Conservation (phyloP, 306 rosid genomes). For the Cucumis cinereus region DNA sequence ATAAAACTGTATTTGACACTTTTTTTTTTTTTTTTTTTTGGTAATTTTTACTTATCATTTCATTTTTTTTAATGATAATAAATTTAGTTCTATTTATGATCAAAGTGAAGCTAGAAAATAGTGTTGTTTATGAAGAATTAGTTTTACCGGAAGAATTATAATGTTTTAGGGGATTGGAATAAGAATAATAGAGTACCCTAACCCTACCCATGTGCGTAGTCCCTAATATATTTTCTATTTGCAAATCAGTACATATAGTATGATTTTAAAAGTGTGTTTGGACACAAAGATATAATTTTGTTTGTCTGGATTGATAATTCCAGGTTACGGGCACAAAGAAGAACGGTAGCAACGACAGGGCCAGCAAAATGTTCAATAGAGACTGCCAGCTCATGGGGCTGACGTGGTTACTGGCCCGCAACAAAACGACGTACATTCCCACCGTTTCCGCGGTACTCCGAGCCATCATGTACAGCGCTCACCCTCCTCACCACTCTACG, state of each 20-base stretch:
- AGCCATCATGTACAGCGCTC: constrained; percentile 88
- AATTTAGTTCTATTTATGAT: background rate
- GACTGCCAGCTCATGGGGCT: constrained; percentile 98
- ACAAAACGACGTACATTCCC: constrained; percentile 88
- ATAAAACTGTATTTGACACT: too few species aligned
- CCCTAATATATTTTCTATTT: too few species aligned
- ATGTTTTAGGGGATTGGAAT: too few species aligned
- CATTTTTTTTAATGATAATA: background rate
- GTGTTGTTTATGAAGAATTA: background rate
- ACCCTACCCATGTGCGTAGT: background rate
- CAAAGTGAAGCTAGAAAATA: background rate
- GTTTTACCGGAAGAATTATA: background rate
- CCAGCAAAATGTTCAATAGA: constrained; percentile 66
- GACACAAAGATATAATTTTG: background rate
- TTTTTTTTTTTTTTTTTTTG: background rate
- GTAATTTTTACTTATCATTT: background rate
- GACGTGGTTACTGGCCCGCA: constrained; percentile 76
- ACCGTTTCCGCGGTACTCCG: constrained; percentile 94
- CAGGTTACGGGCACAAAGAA: constrained; percentile 44
- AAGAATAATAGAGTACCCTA: background rate
- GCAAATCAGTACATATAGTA: background rate
- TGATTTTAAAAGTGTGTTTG: background rate
- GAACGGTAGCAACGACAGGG: constrained; percentile 32
- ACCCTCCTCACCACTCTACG: constrained; percentile 57
- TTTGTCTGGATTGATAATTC: background rate